Percentiles rank a stretch among this genome's conserved stretches.
Evolutionary conservation across 148 eudicot genomes (phyloP).

Genomic region (Heliosperma pusillum): DNA sequence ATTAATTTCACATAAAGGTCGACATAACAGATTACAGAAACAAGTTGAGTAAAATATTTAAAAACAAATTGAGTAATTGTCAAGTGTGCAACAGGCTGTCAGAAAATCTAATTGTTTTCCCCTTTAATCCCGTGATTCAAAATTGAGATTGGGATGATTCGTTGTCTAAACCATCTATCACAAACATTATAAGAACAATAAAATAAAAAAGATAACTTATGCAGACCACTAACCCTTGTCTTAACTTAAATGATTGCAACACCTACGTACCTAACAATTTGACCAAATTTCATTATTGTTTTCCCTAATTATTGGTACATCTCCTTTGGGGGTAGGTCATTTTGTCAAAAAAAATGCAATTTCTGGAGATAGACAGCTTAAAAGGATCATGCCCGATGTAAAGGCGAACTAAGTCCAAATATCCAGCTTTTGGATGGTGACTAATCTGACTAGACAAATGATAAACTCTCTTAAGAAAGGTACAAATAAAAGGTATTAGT

Average conservation of each 20-base stretch:
- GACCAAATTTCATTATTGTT: constrained; percentile 19
- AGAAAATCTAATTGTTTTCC: constrained; percentile 14
- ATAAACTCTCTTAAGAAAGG: not conserved
- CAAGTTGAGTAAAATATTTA: not conserved
- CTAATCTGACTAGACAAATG: not conserved
- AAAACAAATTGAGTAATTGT: not conserved
- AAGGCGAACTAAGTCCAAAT: constrained; percentile 3
- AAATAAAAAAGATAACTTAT: constrained; percentile 13
- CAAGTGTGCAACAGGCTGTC: constrained; percentile 9
- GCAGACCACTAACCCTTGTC: constrained; percentile 28
- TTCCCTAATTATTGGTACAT: constrained; percentile 16
- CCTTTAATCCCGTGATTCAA: constrained; percentile 8
- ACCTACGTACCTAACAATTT: constrained; percentile 25
- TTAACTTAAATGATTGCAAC: constrained; percentile 10
- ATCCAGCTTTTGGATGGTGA: constrained; percentile 9
- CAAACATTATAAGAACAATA: constrained; percentile 2
- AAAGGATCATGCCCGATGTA: constrained; percentile 1
- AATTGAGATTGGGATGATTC: constrained; percentile 3
- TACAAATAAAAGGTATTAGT: not conserved
- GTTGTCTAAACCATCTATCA: not conserved
- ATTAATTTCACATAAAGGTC: constrained; percentile 12
- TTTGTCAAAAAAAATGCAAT: constrained; percentile 13
- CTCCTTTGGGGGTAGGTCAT: constrained; percentile 7
- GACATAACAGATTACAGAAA: constrained; percentile 8
- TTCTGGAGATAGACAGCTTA: constrained; percentile 4